Conservation (phyloP, 2,329 filamentous ascomycete genomes). For the Nothopassalora personata region DNA sequence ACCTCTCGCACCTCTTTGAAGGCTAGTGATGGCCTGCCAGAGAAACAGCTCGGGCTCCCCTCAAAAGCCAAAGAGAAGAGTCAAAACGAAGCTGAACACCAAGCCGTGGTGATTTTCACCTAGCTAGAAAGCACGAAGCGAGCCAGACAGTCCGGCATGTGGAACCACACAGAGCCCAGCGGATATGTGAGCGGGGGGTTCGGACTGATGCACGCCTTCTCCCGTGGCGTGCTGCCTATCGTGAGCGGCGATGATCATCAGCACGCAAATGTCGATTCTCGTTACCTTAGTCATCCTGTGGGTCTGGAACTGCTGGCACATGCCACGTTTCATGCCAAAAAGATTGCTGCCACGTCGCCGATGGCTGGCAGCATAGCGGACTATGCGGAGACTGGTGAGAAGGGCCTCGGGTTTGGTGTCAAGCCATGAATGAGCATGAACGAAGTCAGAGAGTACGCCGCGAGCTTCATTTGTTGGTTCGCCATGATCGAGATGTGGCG, state of each 20-base stretch:
- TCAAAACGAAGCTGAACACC: not conserved
- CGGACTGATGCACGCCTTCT: constrained; percentile 1
- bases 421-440: not conserved
- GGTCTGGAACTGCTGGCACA: not conserved
- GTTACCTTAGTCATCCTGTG: not conserved
- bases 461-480: not conserved
- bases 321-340: not conserved
- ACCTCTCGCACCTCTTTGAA: not conserved
- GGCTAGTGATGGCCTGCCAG: not conserved
- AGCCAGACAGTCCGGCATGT: not conserved
- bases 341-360: not conserved
- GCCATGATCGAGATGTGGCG: not conserved
- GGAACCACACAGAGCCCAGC: not conserved
- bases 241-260: not conserved
- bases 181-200: not conserved
- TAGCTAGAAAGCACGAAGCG: not conserved
- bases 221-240: not conserved
- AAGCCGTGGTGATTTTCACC: not conserved
- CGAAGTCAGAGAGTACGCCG: not conserved
- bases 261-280: not conserved
- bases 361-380: not conserved
- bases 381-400: not conserved
- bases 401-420: not conserved
- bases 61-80: not conserved
- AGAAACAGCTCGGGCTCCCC: not conserved